A percentile compares a stretch with the other conserved stretches of the same genome.
These are phyloP conservation scores for Naganishia antarctica DNA, from an alignment of 768 basidiomycete species.

Conservation along the genomic window DNA sequence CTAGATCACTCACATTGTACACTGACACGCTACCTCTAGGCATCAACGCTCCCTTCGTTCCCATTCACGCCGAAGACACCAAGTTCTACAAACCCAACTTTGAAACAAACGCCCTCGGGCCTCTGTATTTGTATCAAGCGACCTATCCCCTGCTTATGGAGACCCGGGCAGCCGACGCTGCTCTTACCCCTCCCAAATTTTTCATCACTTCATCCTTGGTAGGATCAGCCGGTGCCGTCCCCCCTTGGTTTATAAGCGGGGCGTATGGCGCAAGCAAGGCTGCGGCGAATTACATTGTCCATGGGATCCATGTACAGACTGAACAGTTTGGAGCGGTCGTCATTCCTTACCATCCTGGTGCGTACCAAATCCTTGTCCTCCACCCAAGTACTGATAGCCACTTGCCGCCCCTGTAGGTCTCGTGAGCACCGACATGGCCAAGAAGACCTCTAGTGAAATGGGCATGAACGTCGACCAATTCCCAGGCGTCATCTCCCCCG, in stretches of 20 bases:
- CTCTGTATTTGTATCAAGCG: slow-evolving; percentile 26
- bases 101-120: slow-evolving; percentile 27
- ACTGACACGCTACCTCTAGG: too few species aligned
- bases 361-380: not conserved
- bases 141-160: slow-evolving; percentile 23
- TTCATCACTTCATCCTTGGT: slow-evolving; percentile 26
- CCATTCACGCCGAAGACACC: not conserved
- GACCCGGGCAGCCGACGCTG: not conserved
- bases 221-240: not conserved
- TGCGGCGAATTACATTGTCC: slow-evolving; percentile 26
- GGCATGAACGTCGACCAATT: not conserved
- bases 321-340: slow-evolving; percentile 12
- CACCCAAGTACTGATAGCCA: not conserved
- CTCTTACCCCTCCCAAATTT: slow-evolving; percentile 4
- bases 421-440: slow-evolving; percentile 17
- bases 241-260: not conserved
- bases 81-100: slow-evolving; percentile 5
- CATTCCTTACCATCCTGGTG: slow-evolving; percentile 18
- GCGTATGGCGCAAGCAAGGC: slow-evolving; percentile 31
- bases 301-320: slow-evolving; percentile 25
- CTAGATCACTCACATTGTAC: too few species aligned
- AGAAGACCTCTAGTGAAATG: not conserved
- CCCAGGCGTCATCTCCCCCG: not conserved
- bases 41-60: not conserved
- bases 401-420: not conserved